Conservation (phyloP, 2,329 filamentous ascomycete species). For the Fusarium siculi region DNA sequence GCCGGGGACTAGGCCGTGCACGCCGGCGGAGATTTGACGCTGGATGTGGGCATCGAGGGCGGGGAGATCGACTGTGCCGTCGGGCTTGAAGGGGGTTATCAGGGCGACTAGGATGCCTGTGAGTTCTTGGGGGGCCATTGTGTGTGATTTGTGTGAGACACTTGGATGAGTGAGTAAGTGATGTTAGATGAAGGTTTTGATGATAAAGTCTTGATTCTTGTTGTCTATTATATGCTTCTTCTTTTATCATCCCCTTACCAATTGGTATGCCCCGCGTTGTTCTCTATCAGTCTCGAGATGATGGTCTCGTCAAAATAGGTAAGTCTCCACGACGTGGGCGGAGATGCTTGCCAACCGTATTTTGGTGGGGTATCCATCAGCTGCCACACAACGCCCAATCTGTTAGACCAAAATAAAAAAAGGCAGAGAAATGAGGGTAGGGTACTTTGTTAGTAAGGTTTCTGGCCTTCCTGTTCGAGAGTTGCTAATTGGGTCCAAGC, state of each 20-base stretch:
- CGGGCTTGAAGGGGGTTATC: slow-evolving; percentile 58
- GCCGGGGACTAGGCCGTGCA: slow-evolving; percentile 62
- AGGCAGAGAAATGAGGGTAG: too few species aligned
- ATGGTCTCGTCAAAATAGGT: slow-evolving; percentile 26
- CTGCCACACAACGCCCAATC: neutral
- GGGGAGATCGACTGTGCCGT: slow-evolving; percentile 53
- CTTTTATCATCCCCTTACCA: neutral
- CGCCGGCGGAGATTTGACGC: slow-evolving; percentile 55
- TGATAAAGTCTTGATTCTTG: neutral
- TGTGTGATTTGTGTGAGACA: neutral
- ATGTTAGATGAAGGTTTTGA: neutral
- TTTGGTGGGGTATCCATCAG: too few species aligned
- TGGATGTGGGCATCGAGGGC: slow-evolving; percentile 54
- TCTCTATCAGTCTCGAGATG: neutral
- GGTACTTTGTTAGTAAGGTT: too few species aligned
- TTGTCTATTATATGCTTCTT: slow-evolving; percentile 24
- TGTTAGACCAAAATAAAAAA: neutral
- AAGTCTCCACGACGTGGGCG: slow-evolving; percentile 38
- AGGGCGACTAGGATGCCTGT: slow-evolving; percentile 60
- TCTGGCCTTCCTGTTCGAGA: too few species aligned
- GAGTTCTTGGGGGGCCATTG: slow-evolving; percentile 41
- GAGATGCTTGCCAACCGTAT: slow-evolving; percentile 8
- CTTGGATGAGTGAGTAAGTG: neutral
- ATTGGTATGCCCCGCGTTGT: slow-evolving; percentile 27
- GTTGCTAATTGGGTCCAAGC: too few species aligned